Evolutionary conservation across 2,329 filamentous ascomycete genomes (phyloP).

Genomic region (Alternaria burnsii): DNA sequence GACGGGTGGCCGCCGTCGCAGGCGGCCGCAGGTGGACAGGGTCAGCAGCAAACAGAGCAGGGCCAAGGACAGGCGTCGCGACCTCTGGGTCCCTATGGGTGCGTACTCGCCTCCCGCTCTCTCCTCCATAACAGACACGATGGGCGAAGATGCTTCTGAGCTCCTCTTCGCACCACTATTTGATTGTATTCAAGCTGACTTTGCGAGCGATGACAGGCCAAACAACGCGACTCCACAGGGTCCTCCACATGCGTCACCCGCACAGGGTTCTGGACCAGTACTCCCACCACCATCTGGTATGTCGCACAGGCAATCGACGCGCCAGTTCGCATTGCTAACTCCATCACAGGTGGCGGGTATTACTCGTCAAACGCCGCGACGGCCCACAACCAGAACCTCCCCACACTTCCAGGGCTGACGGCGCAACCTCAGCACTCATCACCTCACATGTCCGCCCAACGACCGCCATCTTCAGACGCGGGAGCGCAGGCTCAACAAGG

Average conservation of each 20-base stretch:
- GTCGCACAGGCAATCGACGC: conserved; percentile 23
- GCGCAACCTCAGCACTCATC: conserved; percentile 55
- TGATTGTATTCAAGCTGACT: conserved; percentile 29
- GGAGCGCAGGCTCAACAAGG: conserved; percentile 47
- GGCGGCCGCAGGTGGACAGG: conserved; percentile 57
- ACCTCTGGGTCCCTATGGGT: conserved; percentile 50
- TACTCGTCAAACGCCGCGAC: conserved; percentile 51
- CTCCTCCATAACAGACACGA: conserved; percentile 20
- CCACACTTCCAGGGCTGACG: conserved; percentile 55
- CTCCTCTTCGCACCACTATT: conserved; percentile 19
- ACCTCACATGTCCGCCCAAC: conserved; percentile 47
- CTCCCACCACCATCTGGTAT: conserved; percentile 53
- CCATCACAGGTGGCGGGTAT: conserved; percentile 45
- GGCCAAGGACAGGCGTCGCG: conserved; percentile 44
- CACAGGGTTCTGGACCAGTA: conserved; percentile 48
- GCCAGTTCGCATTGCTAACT: conserved; percentile 27
- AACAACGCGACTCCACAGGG: conserved; percentile 45
- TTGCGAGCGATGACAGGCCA: conserved; percentile 30
- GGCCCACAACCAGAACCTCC: conserved; percentile 54
- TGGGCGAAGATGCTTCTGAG: conserved; percentile 27
- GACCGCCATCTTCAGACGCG: conserved; percentile 49
- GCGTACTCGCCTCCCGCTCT: conserved; percentile 23
- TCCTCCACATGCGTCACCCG: conserved; percentile 46
- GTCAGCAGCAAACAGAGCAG: conserved; percentile 49
- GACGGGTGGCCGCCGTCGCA: conserved; percentile 56